Evolutionary conservation across 2,329 filamentous ascomycete species (phyloP).

Genomic region (Calonectria crousiana): DNA sequence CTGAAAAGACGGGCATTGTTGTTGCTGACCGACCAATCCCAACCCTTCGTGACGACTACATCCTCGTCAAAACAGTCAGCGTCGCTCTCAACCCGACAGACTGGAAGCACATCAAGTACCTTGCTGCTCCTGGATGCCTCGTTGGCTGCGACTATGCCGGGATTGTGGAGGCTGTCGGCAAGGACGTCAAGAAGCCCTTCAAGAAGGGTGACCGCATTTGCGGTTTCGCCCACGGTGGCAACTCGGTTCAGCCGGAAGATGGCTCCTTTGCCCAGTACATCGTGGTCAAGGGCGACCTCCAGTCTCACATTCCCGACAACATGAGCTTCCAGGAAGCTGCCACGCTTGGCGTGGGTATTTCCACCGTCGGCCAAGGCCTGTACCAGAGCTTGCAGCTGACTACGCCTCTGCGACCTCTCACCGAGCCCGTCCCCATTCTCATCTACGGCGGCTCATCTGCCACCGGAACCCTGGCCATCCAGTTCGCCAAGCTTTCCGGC

Average conservation of each 20-base stretch:
- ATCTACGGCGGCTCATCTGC: slow-evolving; percentile 26
- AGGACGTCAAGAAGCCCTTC: slow-evolving; percentile 51
- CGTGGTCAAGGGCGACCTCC: slow-evolving; percentile 53
- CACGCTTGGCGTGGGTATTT: slow-evolving; percentile 57
- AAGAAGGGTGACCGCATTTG: slow-evolving; percentile 61
- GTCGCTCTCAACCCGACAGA: slow-evolving; percentile 51
- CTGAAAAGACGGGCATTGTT: background rate
- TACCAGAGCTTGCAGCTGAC: slow-evolving; percentile 55
- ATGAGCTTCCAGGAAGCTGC: slow-evolving; percentile 58
- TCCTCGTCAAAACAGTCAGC: slow-evolving; percentile 49
- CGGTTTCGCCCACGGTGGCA: slow-evolving; percentile 28
- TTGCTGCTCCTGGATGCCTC: slow-evolving; percentile 23
- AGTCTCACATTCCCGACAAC: slow-evolving; percentile 57
- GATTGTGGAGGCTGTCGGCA: slow-evolving; percentile 59
- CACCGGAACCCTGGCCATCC: slow-evolving; percentile 14
- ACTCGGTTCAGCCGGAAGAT: slow-evolving; percentile 30
- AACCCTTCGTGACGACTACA: slow-evolving; percentile 33
- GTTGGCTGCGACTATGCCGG: slow-evolving; percentile 62
- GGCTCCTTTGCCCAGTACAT: slow-evolving; percentile 58
- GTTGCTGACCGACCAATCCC: slow-evolving; percentile 14
- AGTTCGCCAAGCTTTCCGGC: slow-evolving; percentile 19
- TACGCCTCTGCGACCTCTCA: background rate
- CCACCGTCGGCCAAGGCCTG: slow-evolving; percentile 59
- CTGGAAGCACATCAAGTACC: slow-evolving; percentile 47
- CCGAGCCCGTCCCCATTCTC: background rate